Evolutionary conservation across 2,329 filamentous ascomycete species (phyloP), one percentile per base, ranked within the genome.

Genomic region (Blastomyces parvus): DNA sequence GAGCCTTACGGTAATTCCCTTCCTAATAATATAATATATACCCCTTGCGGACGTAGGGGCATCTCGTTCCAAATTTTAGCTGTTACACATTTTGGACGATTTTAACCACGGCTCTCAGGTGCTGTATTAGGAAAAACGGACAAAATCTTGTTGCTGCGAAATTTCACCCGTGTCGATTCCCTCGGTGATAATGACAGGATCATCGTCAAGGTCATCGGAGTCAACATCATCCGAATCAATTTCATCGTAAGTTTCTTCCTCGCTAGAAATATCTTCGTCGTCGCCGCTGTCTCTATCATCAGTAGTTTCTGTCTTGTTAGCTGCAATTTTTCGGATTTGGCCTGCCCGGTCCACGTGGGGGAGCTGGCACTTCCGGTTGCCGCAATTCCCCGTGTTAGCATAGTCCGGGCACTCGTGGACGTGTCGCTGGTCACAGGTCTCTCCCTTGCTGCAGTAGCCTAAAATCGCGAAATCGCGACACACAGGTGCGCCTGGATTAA

Each of bases 381-480:
- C 86, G 84, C 94, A 99, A 66, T 82, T 81, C 70, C 93, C 93
- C 65, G 85, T 90, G 78, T 96, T 96, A 83, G 90, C 90, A 80
- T 95, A 97, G 74, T 96, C 89, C 66, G 94, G 93, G 76, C 94
- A 97, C 76, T 97, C 93, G 77, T 88, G 88, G 64, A 93, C 88
- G 79, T 99, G 94, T 65, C 91, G 88, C 67, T 94, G 86, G 65
- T 84, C 77, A 77, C 94, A 97, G 62, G 82, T 77, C 63, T 83
- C 82, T 65, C 93, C 94, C 74, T 89, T 89, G 66, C 89, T 87
- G 79, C 94, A 97, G 76, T 91, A 97, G 61, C 94, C 93, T 71
- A 92, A 84, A 62, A 86, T 85, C 36, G 90, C 93, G 80, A 99
- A 97, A 25, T 85, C 79, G 69, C 86, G 84, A 78, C 94, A 99